Evolutionary conservation across 768 basidiomycete genomes (phyloP), one percentile per base, ranked within the genome.

Genomic region (Mycena venus): DNA sequence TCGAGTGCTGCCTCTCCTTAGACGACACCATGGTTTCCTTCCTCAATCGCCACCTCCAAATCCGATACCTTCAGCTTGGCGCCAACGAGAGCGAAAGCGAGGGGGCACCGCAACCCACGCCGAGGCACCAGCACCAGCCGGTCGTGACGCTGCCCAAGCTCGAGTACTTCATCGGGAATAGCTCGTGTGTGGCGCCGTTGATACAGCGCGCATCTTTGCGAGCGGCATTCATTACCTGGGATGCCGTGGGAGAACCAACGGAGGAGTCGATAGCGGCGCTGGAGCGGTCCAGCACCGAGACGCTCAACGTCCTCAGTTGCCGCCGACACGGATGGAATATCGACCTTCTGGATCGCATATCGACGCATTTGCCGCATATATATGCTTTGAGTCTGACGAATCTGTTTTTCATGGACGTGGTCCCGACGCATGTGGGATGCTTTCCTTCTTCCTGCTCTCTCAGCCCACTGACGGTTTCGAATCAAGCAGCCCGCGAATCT

Each of bases 311-410:
- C 15, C 78, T 87, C 64, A 80, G 82, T 66, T 86, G 85, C 70
- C 80, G 83, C 21, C 75, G 84, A 27, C 76, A 83, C 61, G 85
- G 85, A 0, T 86, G 86, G 85, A 87, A 87, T 69, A 68, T 84
- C 44, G 86, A 86, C 65, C 70, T 86, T 17, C 73, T 87, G 9
- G 82, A 83, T 10, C 70, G 79, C n/a, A 79, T 86, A 23, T 83
- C 86, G 11, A 47, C 70, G 4, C 78, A 78, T 36, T 77, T 87
- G 4, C 84, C 84, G 1, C 79, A 84, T 61, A 79, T 86, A 15
- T 79, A 82, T 34, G 80, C 79, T 12, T 73, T 87, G 23, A 82
- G 80, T 56, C 70, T 87, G 29, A 83, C 82, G 42, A 87, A 87
- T 65, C 70, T 86, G 21, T 80, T 86, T 29, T 75, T 83, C 23